These are phyloP conservation scores for Rheum nobile DNA, from an alignment of 148 eudicot species.

Conservation along the genomic window DNA sequence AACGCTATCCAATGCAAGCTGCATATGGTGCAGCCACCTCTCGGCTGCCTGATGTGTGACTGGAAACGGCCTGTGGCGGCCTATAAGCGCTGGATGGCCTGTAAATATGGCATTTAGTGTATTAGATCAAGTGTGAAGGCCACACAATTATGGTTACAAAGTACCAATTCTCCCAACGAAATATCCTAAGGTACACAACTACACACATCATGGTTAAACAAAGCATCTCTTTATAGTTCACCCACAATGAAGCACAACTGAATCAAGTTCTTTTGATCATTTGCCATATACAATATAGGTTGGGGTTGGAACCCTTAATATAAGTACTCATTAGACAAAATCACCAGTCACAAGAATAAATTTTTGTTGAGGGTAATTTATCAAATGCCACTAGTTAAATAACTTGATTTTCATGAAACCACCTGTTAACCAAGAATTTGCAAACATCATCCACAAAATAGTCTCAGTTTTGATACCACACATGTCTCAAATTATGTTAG, in stretches of 20 bases:
- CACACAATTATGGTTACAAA: background rate
- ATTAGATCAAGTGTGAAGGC: background rate
- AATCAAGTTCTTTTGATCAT: background rate
- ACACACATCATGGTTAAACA: background rate
- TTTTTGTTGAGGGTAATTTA: background rate
- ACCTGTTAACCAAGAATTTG: background rate
- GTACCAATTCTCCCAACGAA: background rate
- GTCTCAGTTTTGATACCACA: background rate
- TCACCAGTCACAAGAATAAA: background rate
- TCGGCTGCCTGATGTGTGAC: conserved; percentile 82
- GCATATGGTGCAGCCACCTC: conserved; percentile 94
- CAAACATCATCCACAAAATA: background rate
- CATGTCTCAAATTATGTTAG: background rate
- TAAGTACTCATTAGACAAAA: background rate
- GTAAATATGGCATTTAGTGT: background rate
- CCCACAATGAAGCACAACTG: background rate
- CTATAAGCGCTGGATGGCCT: conserved; percentile 92
- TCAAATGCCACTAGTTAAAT: background rate
- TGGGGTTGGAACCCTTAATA: background rate
- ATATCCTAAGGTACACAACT: background rate
- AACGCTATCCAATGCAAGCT: conserved; percentile 50
- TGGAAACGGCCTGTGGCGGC: conserved; percentile 83
- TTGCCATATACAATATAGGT: background rate
- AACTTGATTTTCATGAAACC: background rate
- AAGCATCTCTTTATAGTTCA: background rate